Conservation (phyloP, 768 basidiomycete species). For the Sutorius australiensis region DNA sequence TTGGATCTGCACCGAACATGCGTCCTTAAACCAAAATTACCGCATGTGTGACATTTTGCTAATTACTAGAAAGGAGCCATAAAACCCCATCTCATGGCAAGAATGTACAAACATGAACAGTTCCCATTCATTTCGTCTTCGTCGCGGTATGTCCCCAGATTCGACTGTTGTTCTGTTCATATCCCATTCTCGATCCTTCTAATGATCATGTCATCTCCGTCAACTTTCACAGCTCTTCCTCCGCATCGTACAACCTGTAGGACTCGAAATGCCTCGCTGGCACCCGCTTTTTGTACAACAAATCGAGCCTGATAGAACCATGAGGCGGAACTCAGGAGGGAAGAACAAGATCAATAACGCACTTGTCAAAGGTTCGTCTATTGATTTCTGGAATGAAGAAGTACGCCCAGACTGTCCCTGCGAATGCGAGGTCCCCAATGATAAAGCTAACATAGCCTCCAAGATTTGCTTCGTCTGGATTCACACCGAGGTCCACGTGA, state of each 20-base stretch:
- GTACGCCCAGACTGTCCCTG: conserved; percentile 23
- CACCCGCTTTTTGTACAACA: conserved; percentile 30
- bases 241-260: conserved; percentile 13
- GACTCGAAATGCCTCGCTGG: conserved; percentile 26
- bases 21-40: no score
- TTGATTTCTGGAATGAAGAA: conserved; percentile 28
- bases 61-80: no score
- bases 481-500: conserved; percentile 12
- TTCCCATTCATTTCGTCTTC: no score
- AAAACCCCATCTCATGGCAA: no score
- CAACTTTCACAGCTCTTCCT: background rate
- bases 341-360: background rate
- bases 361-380: conserved; percentile 29
- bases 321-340: background rate
- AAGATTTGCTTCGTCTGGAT: conserved; percentile 25
- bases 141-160: no score
- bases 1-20: no score
- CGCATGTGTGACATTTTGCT: no score
- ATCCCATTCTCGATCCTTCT: no score
- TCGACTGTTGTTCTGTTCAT: no score
- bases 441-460: conserved; percentile 29
- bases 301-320: conserved; percentile 23
- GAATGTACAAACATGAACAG: no score
- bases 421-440: conserved; percentile 23
- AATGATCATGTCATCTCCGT: background rate